Evolutionary conservation across 768 basidiomycete genomes (phyloP).

Genomic region (Mrakia gelida): DNA sequence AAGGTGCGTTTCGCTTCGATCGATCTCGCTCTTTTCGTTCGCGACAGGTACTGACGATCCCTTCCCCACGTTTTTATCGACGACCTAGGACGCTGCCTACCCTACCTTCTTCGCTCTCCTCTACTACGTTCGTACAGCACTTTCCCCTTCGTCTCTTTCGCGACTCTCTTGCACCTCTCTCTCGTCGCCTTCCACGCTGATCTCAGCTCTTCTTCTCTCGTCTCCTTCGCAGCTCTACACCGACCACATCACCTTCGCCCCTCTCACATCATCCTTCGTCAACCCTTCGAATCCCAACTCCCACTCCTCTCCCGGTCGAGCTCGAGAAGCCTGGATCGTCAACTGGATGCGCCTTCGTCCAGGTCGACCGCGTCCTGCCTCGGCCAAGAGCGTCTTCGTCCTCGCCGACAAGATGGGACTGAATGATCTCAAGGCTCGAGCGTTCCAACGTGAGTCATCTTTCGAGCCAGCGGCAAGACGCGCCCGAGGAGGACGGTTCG

Average conservation of each 20-base stretch:
- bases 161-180: not conserved
- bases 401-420: slow-evolving; percentile 32
- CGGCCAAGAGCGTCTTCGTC: slow-evolving; percentile 28
- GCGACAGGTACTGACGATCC: no score
- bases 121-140: slow-evolving; percentile 53
- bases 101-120: slow-evolving; percentile 62
- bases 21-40: not conserved
- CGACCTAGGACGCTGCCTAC: slow-evolving; percentile 50
- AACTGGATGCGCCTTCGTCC: slow-evolving; percentile 15
- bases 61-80: not conserved
- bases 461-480: no score
- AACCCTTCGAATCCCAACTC: not conserved
- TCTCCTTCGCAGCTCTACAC: slow-evolving; percentile 57
- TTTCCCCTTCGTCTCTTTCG: not conserved
- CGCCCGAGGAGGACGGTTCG: no score
- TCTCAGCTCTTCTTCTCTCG: not conserved
- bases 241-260: slow-evolving; percentile 56
- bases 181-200: not conserved
- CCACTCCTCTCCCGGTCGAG: slow-evolving; percentile 8
- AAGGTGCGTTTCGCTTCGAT: slow-evolving; percentile 38
- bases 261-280: slow-evolving; percentile 58
- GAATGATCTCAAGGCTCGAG: slow-evolving; percentile 18
- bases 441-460: slow-evolving; percentile 17
- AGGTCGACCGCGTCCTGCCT: slow-evolving; percentile 9
- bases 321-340: slow-evolving; percentile 15